Evolutionary conservation across 2,329 filamentous ascomycete genomes (phyloP), one percentile per base, ranked within the genome.

Genomic region (Penicillium sp.): DNA sequence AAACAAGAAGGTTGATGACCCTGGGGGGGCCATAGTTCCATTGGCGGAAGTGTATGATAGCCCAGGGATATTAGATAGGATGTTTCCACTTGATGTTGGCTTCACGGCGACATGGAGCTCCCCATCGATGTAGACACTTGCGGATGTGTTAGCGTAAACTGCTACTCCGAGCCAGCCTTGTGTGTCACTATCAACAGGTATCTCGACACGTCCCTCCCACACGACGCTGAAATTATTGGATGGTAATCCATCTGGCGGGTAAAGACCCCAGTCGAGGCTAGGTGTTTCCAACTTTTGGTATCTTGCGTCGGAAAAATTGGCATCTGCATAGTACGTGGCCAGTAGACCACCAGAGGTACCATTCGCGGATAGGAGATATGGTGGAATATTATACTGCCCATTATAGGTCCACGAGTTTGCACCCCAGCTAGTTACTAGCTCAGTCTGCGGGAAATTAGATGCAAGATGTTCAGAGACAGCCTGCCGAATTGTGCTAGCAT

Each of bases 321-420:
- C 70, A 30, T 73, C 64, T 7, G 73, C 68, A 43, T 68, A 78
- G 49, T 78, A 78, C 1, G 72, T 77, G 10, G 67, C 75, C 6
- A 55, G 47, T 1, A 78, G 62, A 3, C 75, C 75, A 3, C 74
- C 74, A 1, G 48, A n/a, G 1, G 61, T 70, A 2, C 69, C 69
- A 32, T 74, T 68, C 0, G 62, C 60, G 2, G 69, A 74, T 5
- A 78, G 62, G 4, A 76, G 65, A 54, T 78, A 77, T 1, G 67
- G 62, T 1, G 75, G 75, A 18, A 78, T 72, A 5, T 73, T 73
- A 30, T 75, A 74, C 53, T 78, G 75, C 0, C 66, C 67, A 43
- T 77, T 77, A 46, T 75, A 77, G 20, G 73, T 66, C 75, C 75
- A 78, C 1, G 72, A 72, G 53, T 78, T 75, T 5, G 69, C 59